A percentile compares a stretch with the other conserved stretches of the same genome.
phyloP scores from a whole-genome alignment of 805 yeast species.

The Starmerella davenportii region DNA sequence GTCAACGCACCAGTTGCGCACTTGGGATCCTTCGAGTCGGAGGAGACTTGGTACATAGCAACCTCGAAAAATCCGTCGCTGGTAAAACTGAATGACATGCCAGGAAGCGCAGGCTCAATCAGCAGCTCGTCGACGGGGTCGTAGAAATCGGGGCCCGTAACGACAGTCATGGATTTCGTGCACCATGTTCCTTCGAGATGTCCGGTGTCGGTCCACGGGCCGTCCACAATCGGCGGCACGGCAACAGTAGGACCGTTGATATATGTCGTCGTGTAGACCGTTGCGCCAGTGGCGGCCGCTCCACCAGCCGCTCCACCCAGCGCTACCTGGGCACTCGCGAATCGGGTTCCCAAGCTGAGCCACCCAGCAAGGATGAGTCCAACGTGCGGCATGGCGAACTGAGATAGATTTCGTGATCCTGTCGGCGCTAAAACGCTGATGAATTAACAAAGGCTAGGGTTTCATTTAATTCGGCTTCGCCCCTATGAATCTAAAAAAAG shows the following conservation, averaged over 20 bases:
- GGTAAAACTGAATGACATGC: slow-evolving; percentile 82
- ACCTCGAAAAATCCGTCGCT: slow-evolving; percentile 82
- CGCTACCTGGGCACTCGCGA: slow-evolving; percentile 3
- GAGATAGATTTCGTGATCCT: too few relatives aligned
- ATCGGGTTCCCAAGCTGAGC: too few relatives aligned
- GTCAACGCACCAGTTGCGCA: slow-evolving; percentile 73
- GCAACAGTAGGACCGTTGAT: slow-evolving; percentile 9
- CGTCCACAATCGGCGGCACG: slow-evolving; percentile 10
- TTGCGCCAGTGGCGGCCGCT: slow-evolving; percentile 1
- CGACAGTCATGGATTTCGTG: slow-evolving; percentile 79
- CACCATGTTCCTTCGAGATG: slow-evolving; percentile 79
- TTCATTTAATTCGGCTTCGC: too few relatives aligned
- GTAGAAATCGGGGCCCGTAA: slow-evolving; percentile 85
- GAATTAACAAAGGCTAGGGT: too few relatives aligned
- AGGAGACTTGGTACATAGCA: slow-evolving; percentile 57
- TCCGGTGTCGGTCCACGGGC: slow-evolving; percentile 17
- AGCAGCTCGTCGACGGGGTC: slow-evolving; percentile 91
- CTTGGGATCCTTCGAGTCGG: slow-evolving; percentile 33
- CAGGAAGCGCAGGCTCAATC: slow-evolving; percentile 92
- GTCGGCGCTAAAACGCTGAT: too few relatives aligned
- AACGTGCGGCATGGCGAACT: too few relatives aligned
- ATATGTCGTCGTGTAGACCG: slow-evolving; percentile 4
- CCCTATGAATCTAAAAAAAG: too few relatives aligned
- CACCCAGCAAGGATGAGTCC: too few relatives aligned
- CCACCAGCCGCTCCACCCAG: slow-evolving; percentile 8